These are phyloP conservation scores for Salvia splendens DNA, from an alignment of 257 asterid genomes.

Conservation along the genomic window DNA sequence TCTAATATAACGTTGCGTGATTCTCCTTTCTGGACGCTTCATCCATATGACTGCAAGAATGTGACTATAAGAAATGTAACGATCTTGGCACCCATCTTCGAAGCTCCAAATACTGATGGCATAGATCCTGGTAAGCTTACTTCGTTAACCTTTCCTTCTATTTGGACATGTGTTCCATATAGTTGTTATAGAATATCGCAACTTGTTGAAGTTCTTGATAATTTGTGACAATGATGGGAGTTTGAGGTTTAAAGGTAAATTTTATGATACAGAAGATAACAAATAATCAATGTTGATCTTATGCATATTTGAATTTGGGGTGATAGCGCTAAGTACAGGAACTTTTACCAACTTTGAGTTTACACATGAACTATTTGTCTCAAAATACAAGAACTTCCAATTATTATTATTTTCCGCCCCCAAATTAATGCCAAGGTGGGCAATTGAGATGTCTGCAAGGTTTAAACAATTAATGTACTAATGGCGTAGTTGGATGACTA, in stretches of 20 bases:
- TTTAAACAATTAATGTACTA: no score
- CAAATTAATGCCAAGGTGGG: no score
- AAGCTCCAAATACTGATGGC: constrained; percentile 85
- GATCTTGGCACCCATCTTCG: constrained; percentile 63
- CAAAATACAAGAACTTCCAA: no score
- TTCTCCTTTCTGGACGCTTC: constrained; percentile 88
- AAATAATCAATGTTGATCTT: neutral
- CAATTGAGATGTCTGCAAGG: no score
- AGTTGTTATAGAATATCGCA: constrained; percentile 9
- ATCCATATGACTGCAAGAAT: constrained; percentile 78
- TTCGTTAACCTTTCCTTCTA: neutral
- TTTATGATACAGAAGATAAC: neutral
- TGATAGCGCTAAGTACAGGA: no score
- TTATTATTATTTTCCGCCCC: no score
- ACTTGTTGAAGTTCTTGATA: neutral
- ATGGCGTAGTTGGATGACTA: no score
- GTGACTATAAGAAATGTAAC: constrained; percentile 59
- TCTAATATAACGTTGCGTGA: constrained; percentile 61
- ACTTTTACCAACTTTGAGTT: no score
- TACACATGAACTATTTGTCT: no score
- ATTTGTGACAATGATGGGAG: neutral
- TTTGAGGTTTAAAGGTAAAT: neutral
- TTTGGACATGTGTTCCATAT: constrained; percentile 8
- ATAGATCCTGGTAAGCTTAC: constrained; percentile 66
- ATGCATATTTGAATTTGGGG: neutral